Base-by-base conservation (phyloP, 225 moss, liverwort and hornwort genomes). In the Thuidium tamariscinum region DNA sequence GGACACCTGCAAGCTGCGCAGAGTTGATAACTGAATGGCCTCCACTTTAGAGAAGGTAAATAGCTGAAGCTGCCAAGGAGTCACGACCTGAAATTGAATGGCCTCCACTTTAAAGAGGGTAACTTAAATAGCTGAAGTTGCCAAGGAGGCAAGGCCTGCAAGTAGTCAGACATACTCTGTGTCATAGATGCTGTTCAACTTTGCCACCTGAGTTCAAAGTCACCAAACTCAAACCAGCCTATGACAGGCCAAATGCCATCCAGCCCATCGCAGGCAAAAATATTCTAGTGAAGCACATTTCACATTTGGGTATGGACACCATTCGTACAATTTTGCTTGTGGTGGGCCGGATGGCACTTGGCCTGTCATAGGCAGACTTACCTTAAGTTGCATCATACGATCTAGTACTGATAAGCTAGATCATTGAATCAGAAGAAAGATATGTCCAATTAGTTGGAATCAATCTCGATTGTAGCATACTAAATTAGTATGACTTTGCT, bases 21-120 rank as follows among this genome's bases (percentile, higher is more conserved):
- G 57, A 84, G 69, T 95, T 86, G 49, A 96, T 57, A 90, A 92
- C 94, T 97, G 92, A 86, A 86, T 92, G 92, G 54, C 80, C 70
- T 67, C 90, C 91, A 49, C 62, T 74, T 65, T 93, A 90, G 74
- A 97, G 89, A 60, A 88, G 82, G 60, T 70, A 62, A 36, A 66
- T 72, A n/a, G 51, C 82, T 66, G 93, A 63, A 54, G 70, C 76
- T 56, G 89, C 86, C 80, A 59, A 72, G 44, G 93, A 89, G 77
- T 87, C 91, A 92, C 88, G 52, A 90, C 93, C 94, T n/a, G n/a
- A n/a, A n/a, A n/a, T n/a, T n/a, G n/a, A n/a, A n/a, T n/a, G n/a
- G n/a, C n/a, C n/a, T n/a, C n/a, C n/a, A n/a, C n/a, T n/a, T n/a
- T n/a, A n/a, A n/a, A n/a, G n/a, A n/a, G n/a, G n/a, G n/a, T n/a